phyloP scores from a whole-genome alignment of 495 filamentous ascomycete species.

The Lasiosphaeriaceae sp. region DNA sequence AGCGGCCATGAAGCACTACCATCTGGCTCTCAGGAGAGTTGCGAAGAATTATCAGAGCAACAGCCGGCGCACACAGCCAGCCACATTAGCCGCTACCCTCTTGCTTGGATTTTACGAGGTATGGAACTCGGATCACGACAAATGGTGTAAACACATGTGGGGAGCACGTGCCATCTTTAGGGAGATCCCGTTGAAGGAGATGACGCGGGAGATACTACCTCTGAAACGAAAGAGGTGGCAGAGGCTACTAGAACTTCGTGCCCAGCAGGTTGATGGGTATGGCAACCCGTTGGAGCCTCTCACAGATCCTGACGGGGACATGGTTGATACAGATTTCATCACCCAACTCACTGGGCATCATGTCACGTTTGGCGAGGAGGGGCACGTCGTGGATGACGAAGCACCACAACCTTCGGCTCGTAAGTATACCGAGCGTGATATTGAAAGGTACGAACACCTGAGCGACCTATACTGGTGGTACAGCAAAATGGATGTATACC shows the following conservation, averaged over 20 bases:
- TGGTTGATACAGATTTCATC: constrained; percentile 35
- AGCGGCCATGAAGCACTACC: constrained; percentile 87
- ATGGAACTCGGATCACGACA: constrained; percentile 88
- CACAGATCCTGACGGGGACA: constrained; percentile 14
- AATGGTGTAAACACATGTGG: constrained; percentile 89
- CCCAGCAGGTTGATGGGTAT: constrained; percentile 13
- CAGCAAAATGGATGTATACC: constrained; percentile 85
- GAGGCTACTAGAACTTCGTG: constrained; percentile 17
- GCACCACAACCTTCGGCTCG: not conserved
- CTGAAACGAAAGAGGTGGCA: constrained; percentile 43
- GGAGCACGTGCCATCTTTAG: constrained; percentile 78
- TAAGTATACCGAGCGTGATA: constrained; percentile 62
- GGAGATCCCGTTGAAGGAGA: constrained; percentile 73
- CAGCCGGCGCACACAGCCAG: constrained; percentile 66
- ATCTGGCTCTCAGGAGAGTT: constrained; percentile 74
- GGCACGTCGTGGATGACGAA: constrained; percentile 6
- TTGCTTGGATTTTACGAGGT: constrained; percentile 91
- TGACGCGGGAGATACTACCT: constrained; percentile 64
- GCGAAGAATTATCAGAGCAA: constrained; percentile 69
- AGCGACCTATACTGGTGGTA: constrained; percentile 97
- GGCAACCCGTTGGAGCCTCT: constrained; percentile 17
- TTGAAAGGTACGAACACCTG: constrained; percentile 74
- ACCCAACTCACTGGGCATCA: constrained; percentile 32
- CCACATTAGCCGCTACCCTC: constrained; percentile 84
- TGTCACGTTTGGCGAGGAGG: constrained; percentile 31